Evolutionary conservation across 1,284 basidiomycete species (phyloP), one percentile per base, ranked within the genome.

Genomic region (Melampsora abietis-canadensis): DNA sequence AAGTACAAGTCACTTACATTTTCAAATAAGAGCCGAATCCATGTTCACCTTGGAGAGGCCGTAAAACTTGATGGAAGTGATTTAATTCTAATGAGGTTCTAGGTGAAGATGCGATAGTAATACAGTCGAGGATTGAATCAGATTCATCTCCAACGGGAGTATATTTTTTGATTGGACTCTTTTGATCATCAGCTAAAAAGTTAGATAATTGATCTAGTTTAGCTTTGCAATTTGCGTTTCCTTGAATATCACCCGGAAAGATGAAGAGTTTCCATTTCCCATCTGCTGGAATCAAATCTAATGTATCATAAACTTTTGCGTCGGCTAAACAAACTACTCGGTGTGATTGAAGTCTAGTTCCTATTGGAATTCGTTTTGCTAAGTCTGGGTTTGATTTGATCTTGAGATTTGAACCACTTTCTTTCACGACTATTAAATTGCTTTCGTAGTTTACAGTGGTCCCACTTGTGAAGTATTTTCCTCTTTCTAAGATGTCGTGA

Each of bases 401-500:
- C 77, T 37, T 75, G 67, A 19, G 77, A 67, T 12, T 77, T 76
- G 27, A 66, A 21, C 0, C 79, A 79, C n/a, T 76, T 24, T 54
- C 10, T 57, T 78, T 78, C 24, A 69, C 78, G 17, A 79, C 75
- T 2, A 79, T 73, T 44, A 68, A n/a, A 27, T 78, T 79, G 27
- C 78, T 76, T 54, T 76, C 78, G 67, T 81, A 81, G 73, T 79
- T 76, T 72, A 81, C 80, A 8, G 78, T 78, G 76, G 79, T 81
- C 24, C 80, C 80, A 6, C 78, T 78, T 14, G 60, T 57, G 31
- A 76, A 76, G 4, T 66, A 44, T 15, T 74, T 74, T 15, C 70
- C 64, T 61, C 48, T 66, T 64, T 66, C 60, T 6, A 66, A 31
- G n/a, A 64, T 66, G 2, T 34, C 61, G 37, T 74, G 70, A 61